Conservation (phyloP, 768 basidiomycete species). For the Megacollybia marginata region DNA sequence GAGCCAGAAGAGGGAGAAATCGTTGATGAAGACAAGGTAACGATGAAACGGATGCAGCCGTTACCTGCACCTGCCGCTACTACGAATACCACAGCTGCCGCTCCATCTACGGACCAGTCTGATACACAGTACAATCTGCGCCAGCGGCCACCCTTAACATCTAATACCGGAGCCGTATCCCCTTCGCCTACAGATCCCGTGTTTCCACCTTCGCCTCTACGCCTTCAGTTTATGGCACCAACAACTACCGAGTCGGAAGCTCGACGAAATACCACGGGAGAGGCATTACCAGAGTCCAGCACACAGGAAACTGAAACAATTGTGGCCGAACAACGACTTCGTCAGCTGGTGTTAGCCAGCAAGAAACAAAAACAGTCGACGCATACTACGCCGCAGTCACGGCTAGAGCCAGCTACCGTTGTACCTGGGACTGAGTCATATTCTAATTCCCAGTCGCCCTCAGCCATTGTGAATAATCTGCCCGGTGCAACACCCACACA, state of each 20-base stretch:
- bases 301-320: constrained; percentile 14
- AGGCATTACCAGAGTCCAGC: constrained; percentile 27
- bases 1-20: constrained; percentile 48
- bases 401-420: not conserved
- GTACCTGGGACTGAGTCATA: constrained; percentile 1
- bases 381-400: not conserved
- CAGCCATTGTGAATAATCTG: constrained; percentile 4
- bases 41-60: constrained; percentile 5
- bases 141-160: not conserved
- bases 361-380: constrained; percentile 1
- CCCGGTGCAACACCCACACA: constrained; percentile 9
- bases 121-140: not conserved
- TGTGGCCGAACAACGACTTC: constrained; percentile 27
- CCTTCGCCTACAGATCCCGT: not conserved
- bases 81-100: constrained; percentile 3
- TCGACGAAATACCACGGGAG: not conserved
- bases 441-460: not conserved
- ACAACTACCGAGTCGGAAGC: no score
- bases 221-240: not conserved
- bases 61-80: not conserved
- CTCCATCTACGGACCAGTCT: constrained; percentile 9
- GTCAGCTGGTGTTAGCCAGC: constrained; percentile 25
- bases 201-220: not conserved
- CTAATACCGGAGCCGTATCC: not conserved
- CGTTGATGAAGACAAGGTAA: constrained; percentile 21